phyloP scores from a whole-genome alignment of 2,329 filamentous ascomycete species.

The Pleoardoris graminearum region DNA sequence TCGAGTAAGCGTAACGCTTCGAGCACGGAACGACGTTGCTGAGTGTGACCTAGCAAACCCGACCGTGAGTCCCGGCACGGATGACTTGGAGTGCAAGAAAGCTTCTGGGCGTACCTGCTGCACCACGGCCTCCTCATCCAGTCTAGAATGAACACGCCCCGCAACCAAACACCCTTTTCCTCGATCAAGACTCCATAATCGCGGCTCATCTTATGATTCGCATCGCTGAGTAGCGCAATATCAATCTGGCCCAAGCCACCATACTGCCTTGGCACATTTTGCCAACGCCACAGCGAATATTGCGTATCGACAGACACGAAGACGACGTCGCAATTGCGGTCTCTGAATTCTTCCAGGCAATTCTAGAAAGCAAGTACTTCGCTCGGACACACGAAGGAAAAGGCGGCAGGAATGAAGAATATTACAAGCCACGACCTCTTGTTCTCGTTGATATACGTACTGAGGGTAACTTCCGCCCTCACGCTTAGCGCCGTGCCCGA shows the following conservation, averaged over 20 bases:
- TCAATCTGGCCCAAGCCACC: constrained; percentile 34
- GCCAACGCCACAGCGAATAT: constrained; percentile 36
- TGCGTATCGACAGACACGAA: constrained; percentile 40
- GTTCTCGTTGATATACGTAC: constrained; percentile 24
- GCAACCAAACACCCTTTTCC: constrained; percentile 32
- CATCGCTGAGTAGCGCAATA: constrained; percentile 34
- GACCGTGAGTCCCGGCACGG: neutral
- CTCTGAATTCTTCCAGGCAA: constrained; percentile 32
- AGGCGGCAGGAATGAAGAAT: constrained; percentile 38
- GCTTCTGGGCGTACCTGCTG: constrained; percentile 25
- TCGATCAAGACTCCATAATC: constrained; percentile 38
- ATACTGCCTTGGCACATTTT: constrained; percentile 34
- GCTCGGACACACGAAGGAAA: constrained; percentile 38
- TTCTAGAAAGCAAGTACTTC: constrained; percentile 38
- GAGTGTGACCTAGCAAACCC: constrained; percentile 26
- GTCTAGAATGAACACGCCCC: constrained; percentile 38
- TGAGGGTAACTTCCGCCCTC: constrained; percentile 27
- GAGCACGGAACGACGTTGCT: constrained; percentile 37
- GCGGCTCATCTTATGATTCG: constrained; percentile 30
- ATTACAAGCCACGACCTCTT: constrained; percentile 31
- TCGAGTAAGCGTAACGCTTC: constrained; percentile 37
- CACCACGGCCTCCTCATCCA: constrained; percentile 30
- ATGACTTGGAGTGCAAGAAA: neutral
- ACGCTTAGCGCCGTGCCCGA: constrained; percentile 5
- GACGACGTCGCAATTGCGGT: constrained; percentile 29